phyloP scores from a whole-genome alignment of 805 yeast species.

The Dipodascopsis tothii region DNA sequence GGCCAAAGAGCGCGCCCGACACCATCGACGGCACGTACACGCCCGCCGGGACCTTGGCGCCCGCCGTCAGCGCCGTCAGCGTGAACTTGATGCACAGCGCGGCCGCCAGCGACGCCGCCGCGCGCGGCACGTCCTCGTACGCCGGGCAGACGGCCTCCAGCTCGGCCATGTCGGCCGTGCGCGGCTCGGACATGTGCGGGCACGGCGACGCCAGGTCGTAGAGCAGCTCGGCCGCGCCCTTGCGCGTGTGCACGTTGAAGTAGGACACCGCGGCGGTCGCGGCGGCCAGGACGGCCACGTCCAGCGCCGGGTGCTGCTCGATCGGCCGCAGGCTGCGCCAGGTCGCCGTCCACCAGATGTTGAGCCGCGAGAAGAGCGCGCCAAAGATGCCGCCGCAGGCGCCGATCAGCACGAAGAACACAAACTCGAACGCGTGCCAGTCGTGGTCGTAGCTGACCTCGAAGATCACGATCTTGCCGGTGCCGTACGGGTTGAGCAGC shows the following conservation, averaged over 20 bases:
- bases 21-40: constrained; percentile 61
- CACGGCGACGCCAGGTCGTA: constrained; percentile 48
- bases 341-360: constrained; percentile 37
- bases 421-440: constrained; percentile 45
- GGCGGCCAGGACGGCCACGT: constrained; percentile 40
- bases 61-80: constrained; percentile 49
- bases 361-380: constrained; percentile 42
- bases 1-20: constrained; percentile 53
- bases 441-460: constrained; percentile 45
- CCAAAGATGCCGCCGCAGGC: constrained; percentile 50
- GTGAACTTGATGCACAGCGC: constrained; percentile 42
- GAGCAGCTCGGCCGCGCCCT: constrained; percentile 44
- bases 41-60: constrained; percentile 53
- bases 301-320: constrained; percentile 37
- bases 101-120: constrained; percentile 32
- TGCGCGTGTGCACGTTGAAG: constrained; percentile 44
- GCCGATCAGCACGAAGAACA: constrained; percentile 43
- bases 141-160: constrained; percentile 27
- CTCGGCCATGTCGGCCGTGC: constrained; percentile 10
- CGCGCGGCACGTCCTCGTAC: constrained; percentile 29
- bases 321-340: constrained; percentile 35
- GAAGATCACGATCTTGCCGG: constrained; percentile 51
- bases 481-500: constrained; percentile 51
- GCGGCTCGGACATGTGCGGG: constrained; percentile 2
- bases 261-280: constrained; percentile 44